Evolutionary conservation across 495 filamentous ascomycete genomes (phyloP), one percentile per base, ranked within the genome.

Genomic region (Penicillium paxilli): DNA sequence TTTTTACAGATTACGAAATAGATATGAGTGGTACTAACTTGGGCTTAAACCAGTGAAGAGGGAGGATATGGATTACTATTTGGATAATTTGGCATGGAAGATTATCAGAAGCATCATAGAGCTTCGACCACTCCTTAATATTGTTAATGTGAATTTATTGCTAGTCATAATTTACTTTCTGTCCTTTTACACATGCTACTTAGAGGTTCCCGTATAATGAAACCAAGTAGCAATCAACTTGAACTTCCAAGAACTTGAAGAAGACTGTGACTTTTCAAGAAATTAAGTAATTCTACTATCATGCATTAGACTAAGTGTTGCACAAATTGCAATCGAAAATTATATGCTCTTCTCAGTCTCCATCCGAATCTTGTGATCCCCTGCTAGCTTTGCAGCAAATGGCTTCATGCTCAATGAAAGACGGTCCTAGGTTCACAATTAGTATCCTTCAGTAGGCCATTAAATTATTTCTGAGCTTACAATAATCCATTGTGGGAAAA

Each of bases 101-200:
- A 28, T 17, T 19, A 14, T 16, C 6, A 6, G 16, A 28, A 40
- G 23, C n/a, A 51, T 51, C 7, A 51, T 22, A 41, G 22, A 30
- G 48, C 21, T 42, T 42, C 23, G 23, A 40, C 35, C 48, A 51
- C 48, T 51, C 48, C 33, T 51, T 51, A 42, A 17, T 42, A 26
- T 12, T 42, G 20, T n/a, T 42, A 14, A 42, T 42, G 11, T 42
- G 20, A 38, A 19, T 38, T 19, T 14, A 38, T 6, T 19, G 7
- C 30, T 4, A 32, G 16, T 17, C 14, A 14, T 38, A 37, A 37
- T 16, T 9, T 32, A 32, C 30, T 32, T 32, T 32, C 30, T 32
- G 30, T 32, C 11, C 5, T 32, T 32, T 32, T n/a, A n/a, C n/a
- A n/a, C n/a, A 32, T n/a, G 4, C 30, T n/a, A n/a, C 8, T 5